Conservation (phyloP, 108 stramenopile species). For the Cyclotella baltica region DNA sequence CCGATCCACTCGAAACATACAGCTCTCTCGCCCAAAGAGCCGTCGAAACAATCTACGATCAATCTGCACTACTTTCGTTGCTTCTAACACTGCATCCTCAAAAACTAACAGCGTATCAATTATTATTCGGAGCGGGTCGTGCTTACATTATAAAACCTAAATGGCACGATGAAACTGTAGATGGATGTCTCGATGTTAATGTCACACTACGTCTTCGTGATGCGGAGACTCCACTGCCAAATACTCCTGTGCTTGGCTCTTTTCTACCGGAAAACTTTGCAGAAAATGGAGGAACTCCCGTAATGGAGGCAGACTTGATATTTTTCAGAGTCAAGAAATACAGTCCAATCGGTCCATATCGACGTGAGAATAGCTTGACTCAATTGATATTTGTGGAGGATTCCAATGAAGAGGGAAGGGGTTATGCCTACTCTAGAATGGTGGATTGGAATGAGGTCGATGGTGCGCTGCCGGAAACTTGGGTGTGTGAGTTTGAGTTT, state of each 20-base stretch:
- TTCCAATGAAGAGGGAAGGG: not conserved
- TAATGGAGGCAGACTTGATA: not conserved
- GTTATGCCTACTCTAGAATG: not conserved
- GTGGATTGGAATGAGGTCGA: not conserved
- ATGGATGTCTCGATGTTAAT: not conserved
- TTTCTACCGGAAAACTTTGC: not conserved
- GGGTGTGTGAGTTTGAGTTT: not conserved
- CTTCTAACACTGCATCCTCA: not conserved
- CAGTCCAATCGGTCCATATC: not conserved
- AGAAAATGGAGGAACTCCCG: not conserved
- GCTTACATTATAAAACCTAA: not conserved
- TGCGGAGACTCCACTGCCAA: not conserved
- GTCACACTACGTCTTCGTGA: not conserved
- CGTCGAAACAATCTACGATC: not conserved
- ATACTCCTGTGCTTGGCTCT: not conserved
- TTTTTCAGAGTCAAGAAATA: not conserved
- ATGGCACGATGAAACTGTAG: not conserved
- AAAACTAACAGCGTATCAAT: not conserved
- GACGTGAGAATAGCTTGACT: not conserved
- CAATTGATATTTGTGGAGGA: not conserved
- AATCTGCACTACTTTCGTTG: not conserved
- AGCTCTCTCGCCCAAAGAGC: not conserved
- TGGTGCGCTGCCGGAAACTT: not conserved
- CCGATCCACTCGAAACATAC: slow-evolving; percentile 1
- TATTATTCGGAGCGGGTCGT: not conserved